Evolutionary conservation across 352 stramenopile genomes (phyloP).

Genomic region (Globisporangium takayamanum): DNA sequence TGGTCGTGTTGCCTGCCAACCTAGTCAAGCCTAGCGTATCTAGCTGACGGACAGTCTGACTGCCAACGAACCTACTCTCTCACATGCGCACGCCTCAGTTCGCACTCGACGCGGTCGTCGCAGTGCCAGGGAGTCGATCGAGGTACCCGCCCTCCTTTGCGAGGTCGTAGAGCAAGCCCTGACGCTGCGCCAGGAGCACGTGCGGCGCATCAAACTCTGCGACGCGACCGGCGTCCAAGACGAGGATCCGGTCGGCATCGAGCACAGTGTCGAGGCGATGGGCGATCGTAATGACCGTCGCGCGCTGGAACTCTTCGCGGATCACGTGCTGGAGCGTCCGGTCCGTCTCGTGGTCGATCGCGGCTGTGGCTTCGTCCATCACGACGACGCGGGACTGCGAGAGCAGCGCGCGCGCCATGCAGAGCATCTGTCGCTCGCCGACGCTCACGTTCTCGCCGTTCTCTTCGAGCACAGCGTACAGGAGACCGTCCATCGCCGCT

Average conservation of each 20-base stretch:
- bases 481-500: conserved; percentile 38
- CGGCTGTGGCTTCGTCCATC: conserved; percentile 75
- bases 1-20: too few species aligned
- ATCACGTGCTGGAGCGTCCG: conserved; percentile 73
- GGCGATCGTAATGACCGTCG: conserved; percentile 95
- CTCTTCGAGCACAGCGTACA: conserved; percentile 75
- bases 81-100: too few species aligned
- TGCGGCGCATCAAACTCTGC: conserved; percentile 81
- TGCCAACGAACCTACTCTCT: background rate
- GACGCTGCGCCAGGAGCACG: conserved; percentile 40
- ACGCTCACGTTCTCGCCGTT: conserved; percentile 91
- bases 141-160: conserved; percentile 35
- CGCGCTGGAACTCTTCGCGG: conserved; percentile 80
- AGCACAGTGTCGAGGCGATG: conserved; percentile 97
- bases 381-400: conserved; percentile 84
- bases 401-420: conserved; percentile 92
- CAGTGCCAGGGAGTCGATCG: conserved; percentile 16
- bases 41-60: too few species aligned
- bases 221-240: conserved; percentile 90
- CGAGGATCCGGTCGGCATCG: conserved; percentile 94
- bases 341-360: conserved; percentile 83
- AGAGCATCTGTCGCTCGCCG: conserved; percentile 95
- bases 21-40: too few species aligned
- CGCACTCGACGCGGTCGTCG: background rate
- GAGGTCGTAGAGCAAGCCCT: conserved; percentile 33